Evolutionary conservation across 768 basidiomycete species (phyloP).

Genomic region (Mycena amicta): DNA sequence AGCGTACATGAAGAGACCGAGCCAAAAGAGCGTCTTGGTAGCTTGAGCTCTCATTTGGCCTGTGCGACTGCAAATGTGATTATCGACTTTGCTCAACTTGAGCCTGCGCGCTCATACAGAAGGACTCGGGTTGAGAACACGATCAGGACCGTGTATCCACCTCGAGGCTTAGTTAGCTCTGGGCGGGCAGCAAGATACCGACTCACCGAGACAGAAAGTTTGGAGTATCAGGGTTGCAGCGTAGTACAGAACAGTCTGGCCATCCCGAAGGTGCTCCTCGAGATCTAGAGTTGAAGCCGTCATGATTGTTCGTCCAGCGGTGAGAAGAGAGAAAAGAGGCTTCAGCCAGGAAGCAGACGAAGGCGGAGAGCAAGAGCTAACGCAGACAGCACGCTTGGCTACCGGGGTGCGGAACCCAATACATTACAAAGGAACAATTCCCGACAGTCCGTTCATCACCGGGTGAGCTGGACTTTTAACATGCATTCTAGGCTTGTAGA

Average conservation of each 20-base stretch:
- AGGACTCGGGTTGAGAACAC: slow-evolving; percentile 9
- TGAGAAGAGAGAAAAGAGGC: neutral
- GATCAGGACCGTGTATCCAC: slow-evolving; percentile 15
- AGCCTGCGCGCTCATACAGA: no score
- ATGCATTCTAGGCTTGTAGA: no score
- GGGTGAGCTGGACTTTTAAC: no score
- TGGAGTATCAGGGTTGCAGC: neutral
- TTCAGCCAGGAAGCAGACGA: neutral
- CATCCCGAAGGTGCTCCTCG: neutral
- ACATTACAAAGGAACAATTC: no score
- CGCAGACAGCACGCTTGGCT: no score
- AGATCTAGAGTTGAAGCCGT: neutral
- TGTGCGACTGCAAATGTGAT: no score
- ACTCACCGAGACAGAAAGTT: neutral
- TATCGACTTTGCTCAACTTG: no score
- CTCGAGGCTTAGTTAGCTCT: slow-evolving; percentile 8
- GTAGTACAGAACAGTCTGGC: neutral
- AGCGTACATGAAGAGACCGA: slow-evolving; percentile 12
- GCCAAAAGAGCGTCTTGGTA: slow-evolving; percentile 5
- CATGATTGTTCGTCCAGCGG: neutral
- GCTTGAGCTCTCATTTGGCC: slow-evolving; percentile 6
- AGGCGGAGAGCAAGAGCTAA: no score
- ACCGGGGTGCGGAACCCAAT: no score
- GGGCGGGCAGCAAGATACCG: neutral
- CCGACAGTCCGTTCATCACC: no score